Evolutionary conservation across 768 basidiomycete species (phyloP), one percentile per base, ranked within the genome.

Genomic region (Scleroderma citrinum): DNA sequence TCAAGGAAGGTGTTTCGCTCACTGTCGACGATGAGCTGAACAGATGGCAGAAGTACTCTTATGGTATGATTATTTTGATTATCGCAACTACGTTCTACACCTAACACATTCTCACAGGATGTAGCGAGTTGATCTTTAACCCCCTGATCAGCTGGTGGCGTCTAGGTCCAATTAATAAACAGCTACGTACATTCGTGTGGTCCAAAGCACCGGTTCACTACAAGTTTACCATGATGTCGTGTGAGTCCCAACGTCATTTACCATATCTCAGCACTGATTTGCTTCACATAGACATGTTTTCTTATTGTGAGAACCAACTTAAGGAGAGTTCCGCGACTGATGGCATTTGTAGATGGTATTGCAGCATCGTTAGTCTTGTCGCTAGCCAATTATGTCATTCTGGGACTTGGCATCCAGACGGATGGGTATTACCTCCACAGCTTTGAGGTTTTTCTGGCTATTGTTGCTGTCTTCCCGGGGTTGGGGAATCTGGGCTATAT

Each of bases 1-100:
- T 93, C 73, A 87, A 92, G 69, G 92, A 95, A 60, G 92, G 92
- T 53, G 92, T 95, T 16, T 88, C 86, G 0, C 71, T 95, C n/a
- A 93, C 92, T 0, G 82, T 83, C 47, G 90, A 92, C 46, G 92
- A 95, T 59, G 92, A 95, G 64, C 70, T 95, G 10, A 93, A 93
- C 57, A 68, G 92, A 3, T 95, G 92, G 92, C 89, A 93, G 54
- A 95, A 93, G 62, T 90, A 89, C 53, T 73, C 85, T 0, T 88
- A 87, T 66, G 87, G 84, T 44, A 32, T 29, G 24, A 14, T n/a
- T 11, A 16, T 17, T 2, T 29, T 11, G 3, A 16, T 42, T 11
- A 26, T 7, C 17, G 19, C 14, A n/a, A 30, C 5, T 11, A 17
- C 13, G 4, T 29, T n/a, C 10, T 14, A 4, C 16, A 10, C 11